Base-by-base conservation (phyloP, 2,329 filamentous ascomycete species). In the Emmonsiellopsis sp. region DNA sequence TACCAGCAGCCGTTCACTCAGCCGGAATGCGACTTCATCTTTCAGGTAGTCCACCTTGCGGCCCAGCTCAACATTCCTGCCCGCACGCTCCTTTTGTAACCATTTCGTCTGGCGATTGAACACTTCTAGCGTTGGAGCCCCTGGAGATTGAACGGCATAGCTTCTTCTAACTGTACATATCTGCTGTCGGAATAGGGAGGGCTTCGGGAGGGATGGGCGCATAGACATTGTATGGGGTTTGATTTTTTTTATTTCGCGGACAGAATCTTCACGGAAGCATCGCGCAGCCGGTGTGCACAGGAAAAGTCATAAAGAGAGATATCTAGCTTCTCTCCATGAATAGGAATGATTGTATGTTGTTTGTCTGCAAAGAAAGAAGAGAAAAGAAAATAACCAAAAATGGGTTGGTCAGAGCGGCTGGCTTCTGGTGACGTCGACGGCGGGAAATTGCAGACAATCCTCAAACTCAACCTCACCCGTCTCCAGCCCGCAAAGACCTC, bases 51-150 rank as follows among this genome's bases (percentile, higher is more conserved):
- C 93, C 26, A 89, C 86, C 63, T 87, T 81, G 13, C 92, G 81
- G 66, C 90, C 90, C 58, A 79, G 72, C 59, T 88, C 81, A 8
- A 80, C 74, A 65, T 92, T 77, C 45, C 76, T 67, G 0, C 88
- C 91, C 1, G 90, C 87, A 57, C 92, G 82, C 70, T 97, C 90
- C 69, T 89, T 94, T 68, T 98, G 93, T 48, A 93, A 74, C 77
- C 87, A 91, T 77, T 98, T 98, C 20, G 85, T 82, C 61, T 81
- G 81, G 57, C 84, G 82, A 72, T 95, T 94, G 81, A 98, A 98
- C 69, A 98, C 87, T 61, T 96, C 86, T 61, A 94, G 83, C 38
- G 84, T 82, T 30, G 90, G 87, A 41, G 83, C 82, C 56, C 89
- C 87, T 2, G 88, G 78, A 16, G 87, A 79, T 71, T 90, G 86